Percentiles rank a stretch among this genome's conserved stretches.
These are phyloP conservation scores for Articulospora tetracladia DNA, from an alignment of 495 filamentous ascomycete species.

Conservation along the genomic window DNA sequence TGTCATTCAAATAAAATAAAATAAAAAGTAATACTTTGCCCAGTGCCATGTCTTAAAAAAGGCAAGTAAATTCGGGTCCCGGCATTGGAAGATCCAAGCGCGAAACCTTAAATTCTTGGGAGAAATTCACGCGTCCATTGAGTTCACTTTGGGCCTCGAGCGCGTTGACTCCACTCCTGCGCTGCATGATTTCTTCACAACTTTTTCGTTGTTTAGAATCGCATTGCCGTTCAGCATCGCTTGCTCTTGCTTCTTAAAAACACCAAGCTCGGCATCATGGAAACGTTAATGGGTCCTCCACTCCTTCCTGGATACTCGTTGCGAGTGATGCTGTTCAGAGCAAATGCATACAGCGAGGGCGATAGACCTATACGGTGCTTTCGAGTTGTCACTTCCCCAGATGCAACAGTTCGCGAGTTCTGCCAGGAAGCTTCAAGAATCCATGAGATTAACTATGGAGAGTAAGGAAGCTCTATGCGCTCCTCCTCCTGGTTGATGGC, in stretches of 20 bases:
- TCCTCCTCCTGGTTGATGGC: background rate
- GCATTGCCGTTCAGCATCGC: background rate
- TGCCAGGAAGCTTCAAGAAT: slow-evolving; percentile 21
- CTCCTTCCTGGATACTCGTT: slow-evolving; percentile 19
- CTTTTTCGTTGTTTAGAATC: background rate
- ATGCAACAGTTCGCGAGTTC: slow-evolving; percentile 21
- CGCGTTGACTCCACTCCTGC: background rate
- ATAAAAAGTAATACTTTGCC: too few relatives aligned
- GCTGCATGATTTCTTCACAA: slow-evolving; percentile 4
- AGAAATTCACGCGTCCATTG: background rate
- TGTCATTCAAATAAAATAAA: too few relatives aligned
- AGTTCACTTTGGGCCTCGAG: background rate
- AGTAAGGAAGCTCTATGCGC: slow-evolving; percentile 13
- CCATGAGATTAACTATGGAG: slow-evolving; percentile 24
- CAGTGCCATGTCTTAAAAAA: too few relatives aligned
- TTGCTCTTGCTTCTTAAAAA: slow-evolving; percentile 3
- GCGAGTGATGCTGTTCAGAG: slow-evolving; percentile 23
- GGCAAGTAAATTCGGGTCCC: too few relatives aligned
- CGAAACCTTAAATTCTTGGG: slow-evolving; percentile 6
- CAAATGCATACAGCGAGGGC: slow-evolving; percentile 8
- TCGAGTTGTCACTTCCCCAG: slow-evolving; percentile 19
- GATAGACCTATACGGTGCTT: slow-evolving; percentile 24
- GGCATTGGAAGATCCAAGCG: background rate
- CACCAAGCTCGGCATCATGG: slow-evolving; percentile 8
- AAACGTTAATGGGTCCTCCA: slow-evolving; percentile 19